Evolutionary conservation across 495 filamentous ascomycete genomes (phyloP).

Genomic region (Lophium mytilinum): DNA sequence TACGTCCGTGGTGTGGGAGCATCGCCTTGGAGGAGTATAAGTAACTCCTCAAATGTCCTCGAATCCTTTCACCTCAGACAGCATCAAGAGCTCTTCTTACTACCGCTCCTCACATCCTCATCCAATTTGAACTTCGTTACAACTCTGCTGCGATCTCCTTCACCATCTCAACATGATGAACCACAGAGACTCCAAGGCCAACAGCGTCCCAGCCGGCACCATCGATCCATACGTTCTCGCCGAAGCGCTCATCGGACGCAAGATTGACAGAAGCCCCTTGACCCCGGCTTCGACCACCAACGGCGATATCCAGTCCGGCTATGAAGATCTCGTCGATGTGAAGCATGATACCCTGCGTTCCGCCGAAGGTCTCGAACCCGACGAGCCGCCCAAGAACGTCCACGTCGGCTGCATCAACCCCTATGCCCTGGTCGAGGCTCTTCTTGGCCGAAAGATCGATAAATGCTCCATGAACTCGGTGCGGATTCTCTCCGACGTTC

Average conservation of each 20-base stretch:
- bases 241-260: not conserved
- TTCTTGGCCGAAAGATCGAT: constrained; percentile 33
- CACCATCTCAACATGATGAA: not conserved
- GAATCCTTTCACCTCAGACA: not conserved
- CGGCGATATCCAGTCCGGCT: not conserved
- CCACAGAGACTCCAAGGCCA: not conserved
- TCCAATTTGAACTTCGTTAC: not conserved
- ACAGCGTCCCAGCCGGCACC: not conserved
- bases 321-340: not conserved
- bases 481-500: constrained; percentile 29
- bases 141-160: not conserved
- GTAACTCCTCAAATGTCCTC: not conserved
- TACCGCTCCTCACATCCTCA: not conserved
- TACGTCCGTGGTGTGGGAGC: not conserved
- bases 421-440: constrained; percentile 34
- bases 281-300: not conserved
- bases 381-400: constrained; percentile 32
- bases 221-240: not conserved
- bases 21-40: not conserved
- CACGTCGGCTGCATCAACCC: constrained; percentile 36
- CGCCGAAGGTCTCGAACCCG: not conserved
- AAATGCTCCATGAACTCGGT: constrained; percentile 22
- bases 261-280: not conserved
- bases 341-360: not conserved
- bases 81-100: not conserved